Evolutionary conservation across 305 asterid genomes (phyloP), one percentile per base, ranked within the genome.

Genomic region (Rubia peregrina): DNA sequence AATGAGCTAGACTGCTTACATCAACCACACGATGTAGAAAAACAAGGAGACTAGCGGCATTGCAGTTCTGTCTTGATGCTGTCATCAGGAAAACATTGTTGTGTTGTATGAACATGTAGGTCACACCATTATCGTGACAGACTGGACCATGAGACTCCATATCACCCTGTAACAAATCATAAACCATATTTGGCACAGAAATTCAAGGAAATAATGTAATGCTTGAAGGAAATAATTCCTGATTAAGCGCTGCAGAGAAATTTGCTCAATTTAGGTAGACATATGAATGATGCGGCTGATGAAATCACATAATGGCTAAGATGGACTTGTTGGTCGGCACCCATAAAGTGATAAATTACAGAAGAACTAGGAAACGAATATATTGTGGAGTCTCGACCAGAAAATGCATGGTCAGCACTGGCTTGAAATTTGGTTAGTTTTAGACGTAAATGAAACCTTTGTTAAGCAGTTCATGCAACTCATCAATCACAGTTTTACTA

Each of bases 61-160:
- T 92, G 85, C 95, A 90, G 79, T 92, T 92, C 85, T 89, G 94
- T 79, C 97, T 84, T 4, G 98, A 84, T 53, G 97, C 96, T 70
- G 87, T 90, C 98, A 92, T 89, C 73, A 92, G 90, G 78, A 89
- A 90, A 73, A 92, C 90, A 80, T 92, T 90, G 87, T 80, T 90
- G 82, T 92, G 98, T 69, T 86, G 98, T 81, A 92, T 83, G 78
- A 89, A 92, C 98, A 92, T 92, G 82, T 92, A 92, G 55, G 97
- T 90, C 70, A 92, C 91, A 38, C 97, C 98, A 81, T 70, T 78
- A 71, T 90, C 98, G 56, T 87, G 78, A 60, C 86, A 95, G 67
- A 92, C 96, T 49, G 98, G 98, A 81, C 90, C 96, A 80, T 88
- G 91, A 75, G 96, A 76, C 67, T 87, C 90, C n/a, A 82, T 80